Base-by-base conservation (phyloP, 768 basidiomycete genomes). In the Rhizopogon sp. region DNA sequence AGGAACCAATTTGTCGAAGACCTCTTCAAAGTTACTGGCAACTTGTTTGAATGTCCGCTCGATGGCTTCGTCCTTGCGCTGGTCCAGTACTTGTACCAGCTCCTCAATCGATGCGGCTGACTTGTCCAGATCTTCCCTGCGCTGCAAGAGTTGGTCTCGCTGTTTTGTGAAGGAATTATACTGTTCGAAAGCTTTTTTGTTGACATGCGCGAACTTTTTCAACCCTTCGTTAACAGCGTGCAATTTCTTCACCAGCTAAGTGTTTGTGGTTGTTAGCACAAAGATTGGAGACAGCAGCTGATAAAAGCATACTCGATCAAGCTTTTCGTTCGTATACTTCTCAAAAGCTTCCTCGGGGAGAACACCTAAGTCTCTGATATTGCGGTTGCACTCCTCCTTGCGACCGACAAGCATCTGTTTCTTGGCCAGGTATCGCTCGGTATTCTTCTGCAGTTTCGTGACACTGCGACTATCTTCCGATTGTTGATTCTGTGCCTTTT, bases 101-200 rank as follows among this genome's bases (percentile, higher is more conserved):
- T 96, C 91, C 60, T 93, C 84, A 60, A 99, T 98, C 40, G 93
- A 94, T 46, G 79, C 65, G 0, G 92, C 93, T 3, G 93, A 94
- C 55, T 84, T 87, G 60, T 98, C 95, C 31, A 98, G 78, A 67
- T 98, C 97, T 60, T 92, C 88, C 8, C 94, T 82, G 4, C 97
- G 87, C 56, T 86, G 79, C 42, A 90, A 69, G 3, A 98, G 82
- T 62, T 93, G 89, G 66, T 98, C 95, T 1, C 95, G 88, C 69
- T 98, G 96, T 67, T 96, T 98, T 7, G 95, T 97, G 70, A 98
- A 98, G 67, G 93, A 95, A 68, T 83, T 91, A 75, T 97, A 98
- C 69, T 98, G 96, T 68, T 99, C 97, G 66, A 96, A 96, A 1
- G 96, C 97, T 66, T 98, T 98, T 79, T 99, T 99, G 78, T 99